phyloP scores from a whole-genome alignment of 331 rosid species.

The Cucumis variabilis region DNA sequence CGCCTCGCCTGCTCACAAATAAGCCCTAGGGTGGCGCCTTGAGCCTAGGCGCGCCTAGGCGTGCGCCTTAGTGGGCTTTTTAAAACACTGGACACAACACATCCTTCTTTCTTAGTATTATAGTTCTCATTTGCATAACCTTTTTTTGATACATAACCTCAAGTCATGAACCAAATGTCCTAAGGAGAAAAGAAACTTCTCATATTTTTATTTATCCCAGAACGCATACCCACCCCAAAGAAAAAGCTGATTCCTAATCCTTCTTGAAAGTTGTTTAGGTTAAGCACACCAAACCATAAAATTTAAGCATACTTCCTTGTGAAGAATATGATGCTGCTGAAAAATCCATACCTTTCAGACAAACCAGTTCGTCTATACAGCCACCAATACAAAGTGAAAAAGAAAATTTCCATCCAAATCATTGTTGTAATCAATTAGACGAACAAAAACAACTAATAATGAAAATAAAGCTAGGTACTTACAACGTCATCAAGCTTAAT shows the following conservation, averaged over 20 bases:
- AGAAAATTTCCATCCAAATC: conserved; percentile 9
- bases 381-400: not conserved
- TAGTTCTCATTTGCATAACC: not conserved
- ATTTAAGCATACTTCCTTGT: conserved; percentile 65
- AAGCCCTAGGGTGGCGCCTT: too few species aligned
- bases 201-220: not conserved
- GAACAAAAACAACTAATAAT: not conserved
- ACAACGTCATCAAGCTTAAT: conserved; percentile 97
- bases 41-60: too few species aligned
- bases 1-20: too few species aligned
- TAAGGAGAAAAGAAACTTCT: not conserved
- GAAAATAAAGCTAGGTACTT: conserved; percentile 33
- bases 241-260: not conserved
- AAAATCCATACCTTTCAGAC: too few species aligned
- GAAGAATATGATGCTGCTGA: conserved; percentile 58
- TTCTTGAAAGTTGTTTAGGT: conserved; percentile 13
- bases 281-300: conserved; percentile 6
- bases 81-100: too few species aligned
- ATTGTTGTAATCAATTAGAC: not conserved
- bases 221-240: not conserved
- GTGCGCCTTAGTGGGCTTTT: too few species aligned
- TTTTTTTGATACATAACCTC: not conserved
- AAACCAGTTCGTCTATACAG: conserved; percentile 74
- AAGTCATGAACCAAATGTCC: not conserved
- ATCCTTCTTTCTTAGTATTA: not conserved